phyloP scores from a whole-genome alignment of 192 early-diverging fungal species.

The Thoreauomyces humboldtii region DNA sequence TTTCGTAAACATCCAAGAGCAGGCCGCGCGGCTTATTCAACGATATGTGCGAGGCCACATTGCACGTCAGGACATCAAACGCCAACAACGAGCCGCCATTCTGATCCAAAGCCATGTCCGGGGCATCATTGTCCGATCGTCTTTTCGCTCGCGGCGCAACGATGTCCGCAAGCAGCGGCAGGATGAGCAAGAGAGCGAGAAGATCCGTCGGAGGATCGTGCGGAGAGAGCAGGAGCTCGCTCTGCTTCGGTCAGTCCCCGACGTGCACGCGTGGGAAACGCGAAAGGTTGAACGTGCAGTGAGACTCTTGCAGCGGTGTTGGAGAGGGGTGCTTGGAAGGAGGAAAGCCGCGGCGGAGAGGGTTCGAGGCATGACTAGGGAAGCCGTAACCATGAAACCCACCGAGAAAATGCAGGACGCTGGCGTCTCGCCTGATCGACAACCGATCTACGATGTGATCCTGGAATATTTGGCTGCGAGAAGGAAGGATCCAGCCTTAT shows the following conservation, averaged over 20 bases:
- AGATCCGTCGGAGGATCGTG: neutral
- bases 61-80: neutral
- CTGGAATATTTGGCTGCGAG: neutral
- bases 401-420: neutral
- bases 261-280: conserved; percentile 1
- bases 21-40: neutral
- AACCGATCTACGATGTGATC: conserved; percentile 1
- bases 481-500: neutral
- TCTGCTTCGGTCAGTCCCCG: neutral
- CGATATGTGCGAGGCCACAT: neutral
- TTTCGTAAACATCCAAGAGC: too few species aligned
- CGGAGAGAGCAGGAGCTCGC: neutral
- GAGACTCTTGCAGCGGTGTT: neutral
- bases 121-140: neutral
- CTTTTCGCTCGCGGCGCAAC: neutral
- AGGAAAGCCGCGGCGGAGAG: neutral
- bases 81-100: neutral
- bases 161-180: neutral
- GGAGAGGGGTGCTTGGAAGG: conserved; percentile 7
- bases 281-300: neutral
- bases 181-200: neutral
- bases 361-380: neutral
- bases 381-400: neutral
- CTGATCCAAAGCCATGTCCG: neutral
- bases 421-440: neutral